Evolutionary conservation across 139 green algal genomes (phyloP).

Genomic region (Spirogloea muscicola): DNA sequence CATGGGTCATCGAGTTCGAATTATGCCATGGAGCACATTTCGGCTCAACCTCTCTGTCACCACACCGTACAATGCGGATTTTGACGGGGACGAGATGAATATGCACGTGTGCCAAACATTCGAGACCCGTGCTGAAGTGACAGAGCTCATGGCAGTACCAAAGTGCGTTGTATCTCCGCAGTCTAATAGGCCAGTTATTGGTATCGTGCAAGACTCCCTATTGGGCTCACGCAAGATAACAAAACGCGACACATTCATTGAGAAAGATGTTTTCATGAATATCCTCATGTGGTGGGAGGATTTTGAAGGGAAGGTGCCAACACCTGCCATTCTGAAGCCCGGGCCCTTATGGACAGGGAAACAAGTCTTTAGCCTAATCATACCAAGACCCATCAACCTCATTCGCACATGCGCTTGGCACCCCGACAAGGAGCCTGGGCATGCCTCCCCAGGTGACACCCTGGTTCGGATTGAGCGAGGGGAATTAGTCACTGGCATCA

Average conservation of each 20-base stretch:
- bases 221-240: constrained; percentile 90
- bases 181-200: constrained; percentile 93
- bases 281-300: constrained; percentile 92
- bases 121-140: constrained; percentile 87
- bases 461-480: constrained; percentile 75
- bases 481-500: constrained; percentile 75
- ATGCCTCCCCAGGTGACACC: constrained; percentile 81
- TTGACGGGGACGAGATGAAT: constrained; percentile 99
- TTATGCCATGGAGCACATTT: constrained; percentile 81
- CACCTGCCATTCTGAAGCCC: constrained; percentile 90
- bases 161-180: constrained; percentile 96
- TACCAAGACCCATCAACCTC: constrained; percentile 80
- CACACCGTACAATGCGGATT: constrained; percentile 99
- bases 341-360: constrained; percentile 95
- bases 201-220: constrained; percentile 97
- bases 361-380: constrained; percentile 81
- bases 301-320: constrained; percentile 90
- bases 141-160: constrained; percentile 95
- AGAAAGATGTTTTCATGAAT: constrained; percentile 95
- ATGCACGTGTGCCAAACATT: constrained; percentile 96
- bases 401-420: constrained; percentile 75
- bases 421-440: constrained; percentile 72
- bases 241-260: constrained; percentile 96
- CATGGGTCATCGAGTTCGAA: constrained; percentile 90
- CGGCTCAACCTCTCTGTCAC: constrained; percentile 94